phyloP scores from a whole-genome alignment of 192 early-diverging fungal species.

The Rhizophagus prolifer region DNA sequence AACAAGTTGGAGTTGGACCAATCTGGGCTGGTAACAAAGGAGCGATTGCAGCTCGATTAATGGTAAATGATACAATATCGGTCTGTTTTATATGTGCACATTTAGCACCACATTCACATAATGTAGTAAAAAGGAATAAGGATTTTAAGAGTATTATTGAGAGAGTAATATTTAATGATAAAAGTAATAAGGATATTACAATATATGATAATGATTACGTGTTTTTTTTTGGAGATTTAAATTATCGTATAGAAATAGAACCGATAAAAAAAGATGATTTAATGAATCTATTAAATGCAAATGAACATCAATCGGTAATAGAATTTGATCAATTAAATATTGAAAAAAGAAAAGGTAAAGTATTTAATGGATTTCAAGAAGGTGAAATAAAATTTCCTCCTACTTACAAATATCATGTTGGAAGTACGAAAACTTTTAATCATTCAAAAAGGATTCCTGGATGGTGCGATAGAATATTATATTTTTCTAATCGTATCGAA shows the following conservation, averaged over 20 bases:
- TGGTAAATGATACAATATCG: conserved; percentile 15
- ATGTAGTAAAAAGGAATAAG: conserved; percentile 17
- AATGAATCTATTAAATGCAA: neutral
- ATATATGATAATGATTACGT: conserved; percentile 31
- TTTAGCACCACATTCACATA: conserved; percentile 33
- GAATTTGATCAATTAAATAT: conserved; percentile 28
- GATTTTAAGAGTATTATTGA: conserved; percentile 26
- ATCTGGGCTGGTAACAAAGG: conserved; percentile 45
- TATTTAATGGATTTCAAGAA: conserved; percentile 29
- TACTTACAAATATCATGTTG: conserved; percentile 34
- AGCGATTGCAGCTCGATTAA: conserved; percentile 36
- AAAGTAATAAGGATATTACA: neutral
- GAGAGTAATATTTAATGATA: conserved; percentile 18
- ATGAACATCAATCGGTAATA: neutral
- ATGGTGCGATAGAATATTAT: conserved; percentile 38
- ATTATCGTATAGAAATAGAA: conserved; percentile 31
- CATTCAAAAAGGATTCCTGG: conserved; percentile 14
- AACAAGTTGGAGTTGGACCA: conserved; percentile 36
- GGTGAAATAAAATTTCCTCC: conserved; percentile 28
- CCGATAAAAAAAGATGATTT: neutral
- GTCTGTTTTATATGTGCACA: conserved; percentile 33
- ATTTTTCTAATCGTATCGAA: neutral
- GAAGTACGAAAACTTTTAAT: conserved; percentile 12
- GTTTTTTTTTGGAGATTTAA: conserved; percentile 35
- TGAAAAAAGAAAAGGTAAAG: neutral